Conservation (phyloP, 108 stramenopile species). For the Licmophora abbreviata region DNA sequence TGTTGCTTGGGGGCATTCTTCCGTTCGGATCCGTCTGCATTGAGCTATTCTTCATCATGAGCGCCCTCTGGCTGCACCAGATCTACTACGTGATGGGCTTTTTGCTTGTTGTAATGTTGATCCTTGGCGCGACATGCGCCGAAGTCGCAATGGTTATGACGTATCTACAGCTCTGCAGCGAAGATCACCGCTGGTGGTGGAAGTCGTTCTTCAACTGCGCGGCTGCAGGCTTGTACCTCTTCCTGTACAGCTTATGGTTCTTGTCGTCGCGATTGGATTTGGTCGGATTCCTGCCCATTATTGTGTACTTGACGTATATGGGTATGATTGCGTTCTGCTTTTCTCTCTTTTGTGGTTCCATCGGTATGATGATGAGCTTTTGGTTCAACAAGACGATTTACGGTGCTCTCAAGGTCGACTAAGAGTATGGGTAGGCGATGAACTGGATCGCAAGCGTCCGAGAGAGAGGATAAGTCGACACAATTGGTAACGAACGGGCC, state of each 20-base stretch:
- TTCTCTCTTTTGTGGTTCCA: slow-evolving; percentile 89
- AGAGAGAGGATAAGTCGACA: no score
- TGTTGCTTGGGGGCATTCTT: slow-evolving; percentile 89
- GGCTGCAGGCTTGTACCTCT: slow-evolving; percentile 89
- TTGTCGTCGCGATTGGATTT: slow-evolving; percentile 81
- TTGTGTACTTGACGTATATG: slow-evolving; percentile 98
- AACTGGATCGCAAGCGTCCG: no score
- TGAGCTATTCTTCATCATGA: slow-evolving; percentile 99
- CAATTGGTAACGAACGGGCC: no score
- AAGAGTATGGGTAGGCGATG: no score
- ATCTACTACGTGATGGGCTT: slow-evolving; percentile 99
- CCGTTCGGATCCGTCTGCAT: slow-evolving; percentile 99
- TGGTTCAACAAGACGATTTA: slow-evolving; percentile 83
- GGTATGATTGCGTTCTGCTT: slow-evolving; percentile 88
- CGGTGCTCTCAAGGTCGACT: slow-evolving; percentile 82
- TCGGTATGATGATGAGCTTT: slow-evolving; percentile 82
- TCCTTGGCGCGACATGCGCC: slow-evolving; percentile 91
- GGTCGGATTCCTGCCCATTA: slow-evolving; percentile 73
- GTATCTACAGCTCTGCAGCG: slow-evolving; percentile 98
- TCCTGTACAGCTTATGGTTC: slow-evolving; percentile 96
- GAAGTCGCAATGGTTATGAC: slow-evolving; percentile 95
- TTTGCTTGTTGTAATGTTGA: slow-evolving; percentile 88
- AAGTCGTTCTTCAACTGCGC: slow-evolving; percentile 94
- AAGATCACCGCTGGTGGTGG: slow-evolving; percentile 99
- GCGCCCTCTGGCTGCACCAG: slow-evolving; percentile 95